Evolutionary conservation across 129 eudicot genomes (phyloP), one percentile per base, ranked within the genome.

Genomic region (Saposhnikovia divaricata): DNA sequence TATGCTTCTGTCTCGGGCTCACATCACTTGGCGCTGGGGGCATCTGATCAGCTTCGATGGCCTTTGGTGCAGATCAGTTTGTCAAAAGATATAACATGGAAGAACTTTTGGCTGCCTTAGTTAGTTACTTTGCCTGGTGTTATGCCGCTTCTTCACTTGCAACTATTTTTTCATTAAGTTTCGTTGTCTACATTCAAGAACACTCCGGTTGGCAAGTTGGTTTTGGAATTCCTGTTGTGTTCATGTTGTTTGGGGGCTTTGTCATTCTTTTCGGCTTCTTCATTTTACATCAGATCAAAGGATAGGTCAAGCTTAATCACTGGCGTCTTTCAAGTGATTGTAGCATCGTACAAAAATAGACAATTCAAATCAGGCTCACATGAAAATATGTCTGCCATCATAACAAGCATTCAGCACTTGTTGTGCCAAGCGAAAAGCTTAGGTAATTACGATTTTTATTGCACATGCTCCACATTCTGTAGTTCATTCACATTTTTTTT

Each of bases 21-120:
- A 75, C 81, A 61, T 71, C 92, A 13, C 27, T 89, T 15, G 93
- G 93, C 9, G 85, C 89, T 4, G 93, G 93, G 0, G 88, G 89
- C 21, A 73, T 89, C 34, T 73, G 87, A 55, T 61, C 90, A 27
- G 83, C 74, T 23, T 81, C 89, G 45, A 19, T 89, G 31, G 90
- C 93, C 9, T 89, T 89, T n/a, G 93, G 90, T 6, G 87, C 89
- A 0, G 85, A 87, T 34, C 93, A 89, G 65, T 48, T 89, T 57
- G 75, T 77, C 59, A 51, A 38, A 9, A 38, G 14, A 21, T 65
- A 65, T 0, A 57, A 34, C 15, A 40, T 14, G 19, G 77, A 74
- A 28, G 7, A 14, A 9, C 72, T 47, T 18, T 46, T 19, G 28
- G 48, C 77, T 10, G 70, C 76, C 8, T 25, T 82, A 23, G 83